Percentiles rank a stretch among this genome's conserved stretches.
Conservation (phyloP, 768 basidiomycete species). For the Pleurotus eryngii region DNA sequence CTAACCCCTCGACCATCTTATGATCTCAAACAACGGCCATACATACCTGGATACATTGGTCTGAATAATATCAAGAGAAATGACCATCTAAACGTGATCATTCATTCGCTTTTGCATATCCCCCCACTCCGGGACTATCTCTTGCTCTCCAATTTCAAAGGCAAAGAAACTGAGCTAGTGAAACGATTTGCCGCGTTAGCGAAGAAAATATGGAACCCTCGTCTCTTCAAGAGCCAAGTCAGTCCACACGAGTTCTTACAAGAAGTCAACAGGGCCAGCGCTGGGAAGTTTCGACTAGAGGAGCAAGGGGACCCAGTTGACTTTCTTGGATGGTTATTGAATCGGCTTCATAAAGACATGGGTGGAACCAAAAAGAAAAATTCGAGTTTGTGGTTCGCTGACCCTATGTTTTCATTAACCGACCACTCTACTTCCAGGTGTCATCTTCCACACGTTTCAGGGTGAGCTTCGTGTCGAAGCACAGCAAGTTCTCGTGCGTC, state of each 20-base stretch:
- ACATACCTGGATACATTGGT: slow-evolving; percentile 91
- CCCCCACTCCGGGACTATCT: slow-evolving; percentile 86
- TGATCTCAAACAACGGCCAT: slow-evolving; percentile 78
- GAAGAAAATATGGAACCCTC: slow-evolving; percentile 95
- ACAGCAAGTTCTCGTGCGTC: slow-evolving; percentile 87
- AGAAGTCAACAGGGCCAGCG: slow-evolving; percentile 88
- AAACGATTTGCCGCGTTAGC: slow-evolving; percentile 84
- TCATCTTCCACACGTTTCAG: slow-evolving; percentile 92
- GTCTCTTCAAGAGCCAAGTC: slow-evolving; percentile 96
- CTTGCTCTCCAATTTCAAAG: slow-evolving; percentile 67
- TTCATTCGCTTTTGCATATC: slow-evolving; percentile 90
- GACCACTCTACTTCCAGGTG: slow-evolving; percentile 44
- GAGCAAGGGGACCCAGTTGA: slow-evolving; percentile 96
- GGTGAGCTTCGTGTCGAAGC: slow-evolving; percentile 91
- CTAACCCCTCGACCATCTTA: slow-evolving; percentile 75
- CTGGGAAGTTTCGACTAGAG: slow-evolving; percentile 89
- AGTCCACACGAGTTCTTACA: slow-evolving; percentile 99
- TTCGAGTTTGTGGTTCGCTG: slow-evolving; percentile 62
- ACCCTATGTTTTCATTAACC: slow-evolving; percentile 13
- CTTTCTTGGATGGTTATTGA: slow-evolving; percentile 93
- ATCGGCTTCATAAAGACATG: slow-evolving; percentile 87
- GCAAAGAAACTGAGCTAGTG: slow-evolving; percentile 82
- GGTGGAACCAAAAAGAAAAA: slow-evolving; percentile 92
- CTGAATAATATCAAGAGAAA: slow-evolving; percentile 97
- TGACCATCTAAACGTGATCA: slow-evolving; percentile 96